phyloP scores from a whole-genome alignment of 2,329 filamentous ascomycete species.

The Orbilia quercus region DNA sequence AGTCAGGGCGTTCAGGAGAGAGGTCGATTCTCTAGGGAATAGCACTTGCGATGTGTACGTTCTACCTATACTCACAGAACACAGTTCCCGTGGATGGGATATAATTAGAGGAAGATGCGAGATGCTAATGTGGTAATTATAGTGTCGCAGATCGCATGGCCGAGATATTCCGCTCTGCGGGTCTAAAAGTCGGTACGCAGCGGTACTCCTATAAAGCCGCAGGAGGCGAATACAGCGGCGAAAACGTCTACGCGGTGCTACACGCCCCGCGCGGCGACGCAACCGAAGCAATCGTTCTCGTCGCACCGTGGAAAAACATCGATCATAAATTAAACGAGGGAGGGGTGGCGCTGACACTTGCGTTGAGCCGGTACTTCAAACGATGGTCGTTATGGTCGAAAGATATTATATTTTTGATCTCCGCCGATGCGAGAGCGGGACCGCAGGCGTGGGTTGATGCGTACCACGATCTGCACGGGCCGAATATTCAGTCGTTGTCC shows the following conservation, averaged over 20 bases:
- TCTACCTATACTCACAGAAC: slow-evolving; percentile 14
- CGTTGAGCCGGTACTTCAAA: slow-evolving; percentile 93
- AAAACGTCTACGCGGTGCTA: slow-evolving; percentile 93
- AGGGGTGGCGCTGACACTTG: slow-evolving; percentile 85
- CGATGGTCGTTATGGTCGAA: slow-evolving; percentile 99
- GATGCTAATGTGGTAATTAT: slow-evolving; percentile 49
- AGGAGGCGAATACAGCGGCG: slow-evolving; percentile 77
- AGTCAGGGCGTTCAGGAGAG: slow-evolving; percentile 87
- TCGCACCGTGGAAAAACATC: slow-evolving; percentile 88
- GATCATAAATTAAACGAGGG: slow-evolving; percentile 83
- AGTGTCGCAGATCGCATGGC: slow-evolving; percentile 76
- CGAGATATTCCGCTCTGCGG: slow-evolving; percentile 78
- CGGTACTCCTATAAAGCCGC: slow-evolving; percentile 86
- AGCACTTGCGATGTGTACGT: slow-evolving; percentile 59
- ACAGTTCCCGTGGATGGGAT: too few relatives aligned
- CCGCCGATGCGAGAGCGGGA: slow-evolving; percentile 87
- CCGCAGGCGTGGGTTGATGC: slow-evolving; percentile 98
- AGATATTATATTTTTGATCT: slow-evolving; percentile 91
- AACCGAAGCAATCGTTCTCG: slow-evolving; percentile 93
- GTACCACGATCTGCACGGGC: slow-evolving; percentile 89
- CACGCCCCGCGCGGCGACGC: slow-evolving; percentile 95
- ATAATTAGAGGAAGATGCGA: background rate
- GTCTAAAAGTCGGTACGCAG: slow-evolving; percentile 87
- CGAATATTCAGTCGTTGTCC: slow-evolving; percentile 78
- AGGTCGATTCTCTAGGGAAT: slow-evolving; percentile 74